Evolutionary conservation across 2,329 filamentous ascomycete species (phyloP), one percentile per base, ranked within the genome.

Genomic region (Magnaporthales sp.): DNA sequence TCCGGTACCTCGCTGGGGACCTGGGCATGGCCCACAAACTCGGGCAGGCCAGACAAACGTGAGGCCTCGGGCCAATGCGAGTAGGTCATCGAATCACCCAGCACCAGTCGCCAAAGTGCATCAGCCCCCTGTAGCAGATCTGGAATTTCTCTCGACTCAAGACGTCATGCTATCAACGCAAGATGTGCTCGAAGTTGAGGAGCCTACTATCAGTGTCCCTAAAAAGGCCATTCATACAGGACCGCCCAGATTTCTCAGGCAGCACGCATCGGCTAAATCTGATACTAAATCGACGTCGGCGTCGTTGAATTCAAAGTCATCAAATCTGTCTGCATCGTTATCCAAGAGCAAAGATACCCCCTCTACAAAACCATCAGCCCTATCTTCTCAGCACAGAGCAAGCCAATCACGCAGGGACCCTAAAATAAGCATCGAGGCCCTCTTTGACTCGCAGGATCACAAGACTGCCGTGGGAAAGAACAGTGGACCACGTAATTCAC

Each of bases 91-190:
- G 4, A 60, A 60, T 27, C 15, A 13, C 11, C 24, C 22, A 8
- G 8, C 24, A 3, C 13, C 24, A 60, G 56, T 27, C 7, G 56
- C 7, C 22, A 60, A 60, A 60, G 11, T 13, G 15, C 56, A 26
- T 1, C 56, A 60, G 8, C 29, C 27, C 30, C 9, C n/a, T 30
- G 6, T 30, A n/a, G 51, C 27, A 27, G 38, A 64, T 29, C 70
- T 79, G 13, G 72, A 77, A 0, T 76, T 78, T 65, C 73, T 81
- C 51, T 80, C 77, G 1, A 81, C 80, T 0, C 82, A 83, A 67
- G 82, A 84, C 69, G 67, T 83, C 0, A 68, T 77, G 1, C 71
- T 83, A 9, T 83, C 81, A 1, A 80, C 81, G 3, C 80, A 83
- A 68, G 81, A 83, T 60, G 67, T 82, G n/a, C 72, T 73, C 54